Base-by-base conservation (phyloP, 78 protist genomes). In the Thecamonas trahens region DNA sequence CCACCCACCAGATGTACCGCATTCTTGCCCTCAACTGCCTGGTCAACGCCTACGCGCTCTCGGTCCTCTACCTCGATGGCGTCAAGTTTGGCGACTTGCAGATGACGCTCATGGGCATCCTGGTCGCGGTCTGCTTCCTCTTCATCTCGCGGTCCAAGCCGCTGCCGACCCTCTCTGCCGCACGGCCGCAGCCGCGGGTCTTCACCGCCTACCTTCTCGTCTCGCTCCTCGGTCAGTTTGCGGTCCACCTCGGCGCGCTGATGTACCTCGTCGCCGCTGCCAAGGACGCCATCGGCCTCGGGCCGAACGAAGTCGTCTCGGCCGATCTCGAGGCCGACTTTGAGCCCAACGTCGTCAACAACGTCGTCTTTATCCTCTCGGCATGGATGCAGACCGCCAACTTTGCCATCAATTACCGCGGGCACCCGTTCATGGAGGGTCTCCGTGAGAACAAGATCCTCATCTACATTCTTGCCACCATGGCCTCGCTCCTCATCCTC, bases 21-120 rank as follows among this genome's bases (percentile, higher is more conserved):
- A 93, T 96, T 18, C 80, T 96, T 1, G 98, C 99, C 13, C 88
- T 96, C 53, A 93, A 96, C 75, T 95, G 96, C 54, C 82, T 96
- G 34, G 67, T 90, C 58, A 26, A 77, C 7, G 98, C 98, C 7
- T 92, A 92, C 76, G 32, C 83, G 13, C 61, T 95, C 45, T 55
- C 83, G 0, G 98, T 91, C n/a, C 83, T 95, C 35, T 77, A 91
- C 65, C 70, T 90, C 20, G 94, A 91, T 37, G 98, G 98, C 67
- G 72, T 96, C 52, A 88, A 91, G 70, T 55, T 78, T 14, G 92
- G 98, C 42, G 98, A 96, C 40, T 65, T 5, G 53, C 98, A 95
- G 73, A 79, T 84, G 72, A 92, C 91, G 17, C 3, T 83, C 38
- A 22, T 79, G 8, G 95, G 91, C 15, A 55, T 94, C 44, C 11